Conservation (phyloP, 1,284 basidiomycete species). For the Tilletia walkeri region DNA sequence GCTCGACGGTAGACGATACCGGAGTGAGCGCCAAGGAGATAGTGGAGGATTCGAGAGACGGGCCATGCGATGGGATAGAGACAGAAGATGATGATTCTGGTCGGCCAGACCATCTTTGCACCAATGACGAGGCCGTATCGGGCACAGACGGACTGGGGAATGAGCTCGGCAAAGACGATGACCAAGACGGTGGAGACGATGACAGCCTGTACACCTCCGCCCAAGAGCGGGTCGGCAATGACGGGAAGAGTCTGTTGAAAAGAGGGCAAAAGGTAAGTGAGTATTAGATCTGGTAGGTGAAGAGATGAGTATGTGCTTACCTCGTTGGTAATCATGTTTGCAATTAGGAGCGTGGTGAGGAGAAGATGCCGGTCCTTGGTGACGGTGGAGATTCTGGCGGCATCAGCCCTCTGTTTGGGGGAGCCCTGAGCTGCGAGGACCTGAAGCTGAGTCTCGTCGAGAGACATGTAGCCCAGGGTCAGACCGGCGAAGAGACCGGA, state of each 20-base stretch:
- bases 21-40: conserved; percentile 53
- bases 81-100: conserved; percentile 49
- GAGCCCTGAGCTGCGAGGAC: conserved; percentile 81
- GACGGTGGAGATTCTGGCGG: conserved; percentile 80
- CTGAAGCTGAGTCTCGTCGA: conserved; percentile 86
- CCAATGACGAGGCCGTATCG: conserved; percentile 56
- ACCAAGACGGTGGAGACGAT: conserved; percentile 51
- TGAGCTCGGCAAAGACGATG: conserved; percentile 79
- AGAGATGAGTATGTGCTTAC: conserved; percentile 61
- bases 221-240: conserved; percentile 81
- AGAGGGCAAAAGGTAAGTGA: conserved; percentile 46
- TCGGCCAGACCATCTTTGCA: conserved; percentile 52
- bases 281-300: not conserved
- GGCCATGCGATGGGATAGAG: conserved; percentile 56
- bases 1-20: conserved; percentile 53
- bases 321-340: conserved; percentile 55
- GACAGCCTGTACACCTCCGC: conserved; percentile 72
- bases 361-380: conserved; percentile 62
- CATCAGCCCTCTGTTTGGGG: conserved; percentile 74
- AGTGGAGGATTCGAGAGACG: conserved; percentile 54
- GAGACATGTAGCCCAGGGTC: conserved; percentile 85
- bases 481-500: conserved; percentile 70
- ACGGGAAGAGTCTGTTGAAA: conserved; percentile 87
- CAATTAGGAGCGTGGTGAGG: conserved; percentile 53
- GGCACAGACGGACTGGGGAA: conserved; percentile 65